These are phyloP conservation scores for Nigrospora osmanthi DNA, from an alignment of 2,329 filamentous ascomycete species.

Conservation along the genomic window DNA sequence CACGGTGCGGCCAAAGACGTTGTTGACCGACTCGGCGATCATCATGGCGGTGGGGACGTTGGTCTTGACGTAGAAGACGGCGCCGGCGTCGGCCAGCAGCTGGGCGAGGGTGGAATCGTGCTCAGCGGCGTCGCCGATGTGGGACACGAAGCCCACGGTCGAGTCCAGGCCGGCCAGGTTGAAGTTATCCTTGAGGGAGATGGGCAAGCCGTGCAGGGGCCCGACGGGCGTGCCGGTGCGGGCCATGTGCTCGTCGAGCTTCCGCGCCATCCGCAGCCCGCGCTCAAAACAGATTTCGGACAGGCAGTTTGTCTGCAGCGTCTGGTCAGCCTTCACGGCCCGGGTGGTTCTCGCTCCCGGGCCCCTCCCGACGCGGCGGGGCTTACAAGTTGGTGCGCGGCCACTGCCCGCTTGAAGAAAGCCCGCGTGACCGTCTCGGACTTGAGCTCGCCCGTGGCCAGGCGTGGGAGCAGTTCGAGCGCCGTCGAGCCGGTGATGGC, in stretches of 20 bases:
- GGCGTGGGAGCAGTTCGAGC: slow-evolving; percentile 22
- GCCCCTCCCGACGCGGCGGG: background rate
- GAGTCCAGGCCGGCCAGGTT: slow-evolving; percentile 52
- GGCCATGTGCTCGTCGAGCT: slow-evolving; percentile 42
- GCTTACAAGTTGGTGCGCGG: slow-evolving; percentile 27
- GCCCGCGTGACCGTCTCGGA: slow-evolving; percentile 25
- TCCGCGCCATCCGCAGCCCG: slow-evolving; percentile 38
- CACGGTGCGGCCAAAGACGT: slow-evolving; percentile 53
- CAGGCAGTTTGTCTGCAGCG: slow-evolving; percentile 35
- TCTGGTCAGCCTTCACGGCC: background rate
- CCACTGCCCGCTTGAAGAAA: slow-evolving; percentile 29
- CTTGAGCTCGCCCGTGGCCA: slow-evolving; percentile 27
- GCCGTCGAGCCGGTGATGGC: slow-evolving; percentile 26
- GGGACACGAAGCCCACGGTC: slow-evolving; percentile 55
- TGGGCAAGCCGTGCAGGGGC: slow-evolving; percentile 57
- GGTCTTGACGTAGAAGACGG: slow-evolving; percentile 49
- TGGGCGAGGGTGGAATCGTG: slow-evolving; percentile 30
- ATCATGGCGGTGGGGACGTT: slow-evolving; percentile 58
- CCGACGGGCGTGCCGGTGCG: slow-evolving; percentile 41
- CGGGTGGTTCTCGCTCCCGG: background rate
- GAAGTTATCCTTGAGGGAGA: slow-evolving; percentile 67
- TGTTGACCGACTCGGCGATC: slow-evolving; percentile 61
- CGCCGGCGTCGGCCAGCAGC: slow-evolving; percentile 38
- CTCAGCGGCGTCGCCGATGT: slow-evolving; percentile 49
- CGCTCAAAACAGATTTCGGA: slow-evolving; percentile 47